Base-by-base conservation (phyloP, 2,329 filamentous ascomycete genomes). In the Aureobasidium melanogenum region DNA sequence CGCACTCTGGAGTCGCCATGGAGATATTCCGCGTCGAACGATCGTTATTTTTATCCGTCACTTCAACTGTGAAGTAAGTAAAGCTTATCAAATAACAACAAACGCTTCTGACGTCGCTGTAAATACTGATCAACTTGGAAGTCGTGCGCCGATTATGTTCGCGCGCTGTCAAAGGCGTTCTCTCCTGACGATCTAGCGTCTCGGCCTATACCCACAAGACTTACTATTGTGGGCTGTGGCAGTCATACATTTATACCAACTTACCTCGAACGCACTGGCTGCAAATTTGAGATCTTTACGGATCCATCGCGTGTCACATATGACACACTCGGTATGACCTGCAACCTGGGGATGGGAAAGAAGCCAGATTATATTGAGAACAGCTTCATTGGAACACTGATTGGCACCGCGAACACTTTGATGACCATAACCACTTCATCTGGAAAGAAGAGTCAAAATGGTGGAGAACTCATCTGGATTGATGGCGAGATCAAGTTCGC, bases 1-100 rank as follows among this genome's bases (percentile, higher is more conserved):
- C 14, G 12, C n/a, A 8, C 47, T 60, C 17, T 60, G 57, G 57
- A 48, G 39, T 48, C 26, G 19, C 12, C 43, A 51, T 36, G 47
- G 44, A 44, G 28, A 38, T n/a, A 34, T 28, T 8, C 30, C 36
- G 41, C 41, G 22, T 26, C 57, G 65, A 50, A 66, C 71, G 36
- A 66, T 75, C 39, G 67, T 74, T 19, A 61, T 75, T 52, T 75
- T 75, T 66, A 69, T 75, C 34, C 69, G 73, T 39, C 73, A 75
- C 64, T 75, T 74, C 67, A 74, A 69, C 68, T 75, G 73, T 64
- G 73, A 72, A 52, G 71, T 73, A 24, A 48, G 32, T n/a, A 30
- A 59, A 47, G 24, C 50, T 39, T 52, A 26, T 34, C 17, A 55
- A 17, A 22, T 17, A 14, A 19, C 51, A 14, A 19, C 51, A 26